Base-by-base conservation (phyloP, 805 yeast genomes). In the Kregervanrija pseudodelftensis region DNA sequence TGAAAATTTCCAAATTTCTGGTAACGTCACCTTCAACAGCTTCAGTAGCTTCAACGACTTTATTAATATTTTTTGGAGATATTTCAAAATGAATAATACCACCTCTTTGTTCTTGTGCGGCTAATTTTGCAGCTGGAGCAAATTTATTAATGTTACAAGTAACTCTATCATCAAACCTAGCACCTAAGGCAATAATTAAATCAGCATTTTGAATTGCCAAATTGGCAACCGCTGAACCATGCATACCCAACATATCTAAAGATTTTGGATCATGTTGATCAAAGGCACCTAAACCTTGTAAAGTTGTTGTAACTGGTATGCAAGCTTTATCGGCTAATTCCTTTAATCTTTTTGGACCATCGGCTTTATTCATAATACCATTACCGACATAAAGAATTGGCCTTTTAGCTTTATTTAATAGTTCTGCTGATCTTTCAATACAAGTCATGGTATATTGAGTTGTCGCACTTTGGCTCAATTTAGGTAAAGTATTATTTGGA, bases 91-190 rank as follows among this genome's bases (percentile, higher is more conserved):
- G 99, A 50, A 93, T 72, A 52, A 93, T 91, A 70, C 99, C 99
- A 64, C 99, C 99, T 60, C 90, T 80, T 40, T 79, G 77, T 67
- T 88, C 90, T 46, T 70, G 68, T 44, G 96, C 96, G 32, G 99
- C 99, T 48, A 78, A 73, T 58, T 80, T 84, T 47, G 98, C 98
- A 46, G 69, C 86, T 47, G 99, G 99, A 38, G 98, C 99, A 65
- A 93, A 93, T 64, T 84, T 85, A 49, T 85, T 53, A 45, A 93
- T 73, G 59, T 78, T 78, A 59, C 93, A 83, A 37, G 99, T 93
- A 57, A 93, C 99, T 74, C 99, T 90, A 72, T 93, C 99, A 68
- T 93, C 99, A 59, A 93, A 93, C 65, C 99, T 80, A 33, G 98
- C 96, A 63, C 99, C 99, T 37, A 93, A 73, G 13, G 98, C 98